A percentile compares a stretch with the other conserved stretches of the same genome.
phyloP scores from a whole-genome alignment of 176 grass and related monocot genomes.

The Ensete glaucum region DNA sequence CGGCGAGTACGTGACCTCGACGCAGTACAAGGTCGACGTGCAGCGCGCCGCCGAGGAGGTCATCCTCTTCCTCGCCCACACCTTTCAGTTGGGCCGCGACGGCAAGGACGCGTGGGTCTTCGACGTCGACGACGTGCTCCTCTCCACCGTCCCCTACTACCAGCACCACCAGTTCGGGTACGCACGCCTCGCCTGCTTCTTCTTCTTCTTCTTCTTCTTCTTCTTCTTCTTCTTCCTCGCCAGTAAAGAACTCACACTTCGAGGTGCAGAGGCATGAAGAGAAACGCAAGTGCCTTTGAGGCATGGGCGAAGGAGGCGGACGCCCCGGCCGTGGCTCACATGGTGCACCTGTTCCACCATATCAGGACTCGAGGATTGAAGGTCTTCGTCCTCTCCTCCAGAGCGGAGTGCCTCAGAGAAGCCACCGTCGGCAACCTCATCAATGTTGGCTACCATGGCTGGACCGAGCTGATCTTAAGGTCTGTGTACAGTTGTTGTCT shows the following conservation, averaged over 20 bases:
- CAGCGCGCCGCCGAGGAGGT: slow-evolving; percentile 10
- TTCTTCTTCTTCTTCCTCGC: too few species aligned
- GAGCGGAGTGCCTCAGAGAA: slow-evolving; percentile 1
- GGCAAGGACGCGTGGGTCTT: slow-evolving; percentile 23
- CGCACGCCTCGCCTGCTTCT: too few species aligned
- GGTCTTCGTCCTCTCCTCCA: slow-evolving; percentile 12
- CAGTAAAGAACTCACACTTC: too few species aligned
- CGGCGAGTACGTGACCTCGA: slow-evolving; percentile 13
- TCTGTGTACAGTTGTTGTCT: background rate
- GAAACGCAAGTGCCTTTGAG: background rate
- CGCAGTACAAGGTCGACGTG: slow-evolving; percentile 13
- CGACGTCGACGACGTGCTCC: slow-evolving; percentile 21
- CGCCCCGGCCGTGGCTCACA: slow-evolving; percentile 8
- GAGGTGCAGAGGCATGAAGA: background rate
- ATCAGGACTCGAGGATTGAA: slow-evolving; percentile 8
- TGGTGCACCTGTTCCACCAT: background rate
- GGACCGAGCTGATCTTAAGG: slow-evolving; percentile 12
- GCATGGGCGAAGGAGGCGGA: background rate
- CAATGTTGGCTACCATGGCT: slow-evolving; percentile 11
- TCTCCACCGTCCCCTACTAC: slow-evolving; percentile 24
- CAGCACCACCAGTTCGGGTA: slow-evolving; percentile 10
- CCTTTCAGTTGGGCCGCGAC: background rate
- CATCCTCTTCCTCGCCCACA: slow-evolving; percentile 8
- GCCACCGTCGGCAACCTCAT: slow-evolving; percentile 12
- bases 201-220: too few species aligned